Evolutionary conservation across 768 basidiomycete genomes (phyloP), one percentile per base, ranked within the genome.

Genomic region (Agrocybe pediades): DNA sequence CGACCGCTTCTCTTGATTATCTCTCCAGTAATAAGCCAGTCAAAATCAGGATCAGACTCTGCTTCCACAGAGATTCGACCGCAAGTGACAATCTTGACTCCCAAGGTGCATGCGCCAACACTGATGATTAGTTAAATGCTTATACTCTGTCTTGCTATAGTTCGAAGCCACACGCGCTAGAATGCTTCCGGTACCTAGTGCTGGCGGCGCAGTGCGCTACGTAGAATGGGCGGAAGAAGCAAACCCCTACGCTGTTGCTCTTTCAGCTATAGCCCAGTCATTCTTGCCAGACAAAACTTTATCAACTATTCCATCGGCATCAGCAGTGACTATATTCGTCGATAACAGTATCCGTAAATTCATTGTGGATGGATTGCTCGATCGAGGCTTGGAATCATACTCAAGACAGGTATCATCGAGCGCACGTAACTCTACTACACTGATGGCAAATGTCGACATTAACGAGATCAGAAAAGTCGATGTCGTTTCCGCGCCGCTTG

Each of bases 151-250:
- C 45, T 21, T 57, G 30, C 43, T 45, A 6, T 45, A 72, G 55
- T 95, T 95, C 56, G 91, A 95, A 66, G 78, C 78, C 9, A 79
- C 84, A 0, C 82, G 92, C 27, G 91, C 92, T 0, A 82, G 75
- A 59, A 62, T 79, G 24, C 75, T 92, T 15, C 65, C 71, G 3
- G 65, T 94, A 19, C 84, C 87, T 1, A 71, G 73, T 17, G 56
- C 65, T 39, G 36, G 52, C n/a, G 67, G 68, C 17, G 57, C 71
- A 15, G 72, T 81, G 24, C 62, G 68, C 16, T 88, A 76, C 54
- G 70, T 79, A 7, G 76, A 77, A 57, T 88, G 86, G 87, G 72
- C 81, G 13, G 90, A 92, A 66, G 84, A 87, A 44, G 81, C 78
- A 16, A 73, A 81, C 63, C 89, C 91, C 0, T 93, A 87, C 60